Base-by-base conservation (phyloP, 2,329 filamentous ascomycete species). In the Dactylellina haptotyla region DNA sequence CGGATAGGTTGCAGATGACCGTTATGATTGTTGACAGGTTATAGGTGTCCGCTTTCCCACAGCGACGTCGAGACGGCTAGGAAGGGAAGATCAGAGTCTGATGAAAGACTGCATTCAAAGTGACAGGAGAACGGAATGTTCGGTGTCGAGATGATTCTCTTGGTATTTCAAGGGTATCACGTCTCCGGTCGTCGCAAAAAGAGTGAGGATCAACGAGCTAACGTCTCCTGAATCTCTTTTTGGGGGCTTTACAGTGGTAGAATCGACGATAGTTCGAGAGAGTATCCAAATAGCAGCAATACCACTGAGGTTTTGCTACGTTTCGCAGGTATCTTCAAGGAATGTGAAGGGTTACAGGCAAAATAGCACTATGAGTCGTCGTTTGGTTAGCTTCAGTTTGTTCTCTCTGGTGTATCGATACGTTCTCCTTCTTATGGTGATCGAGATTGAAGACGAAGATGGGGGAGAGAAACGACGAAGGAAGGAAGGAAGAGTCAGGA, bases 191-290 rank as follows among this genome's bases (percentile, higher is more conserved):
- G 34, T 71, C 53, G 28, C n/a, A 56, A 54, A 75, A 72, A 61
- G 53, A 65, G 56, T 25, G 56, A 65, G 73, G 67, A 75, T 66
- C 25, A 75, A 75, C 73, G 73, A 75, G 53, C 45, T 75, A 75
- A 75, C 73, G 73, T 71, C 73, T 75, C 73, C 72, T 51, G 54
- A 39, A 43, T 12, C 53, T 66, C 54, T 63, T 66, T 57, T 63
- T 54, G 28, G 41, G 12, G 23, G 18, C 14, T 59, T 54, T 51
- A 48, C 16, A 56, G 56, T 45, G 26, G 32, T 48, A 34, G 50
- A 39, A 45, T 63, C 58, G 57, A 62, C 53, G 41, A 30, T 32
- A 32, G 53, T 56, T 54, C 56, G 59, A 46, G 56, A n/a, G n/a
- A 54, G 18, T 53, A 43, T 72, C 59, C 43, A 50, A 48, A 34